phyloP scores from a whole-genome alignment of 805 yeast species.

The Lipomyces japonicus region DNA sequence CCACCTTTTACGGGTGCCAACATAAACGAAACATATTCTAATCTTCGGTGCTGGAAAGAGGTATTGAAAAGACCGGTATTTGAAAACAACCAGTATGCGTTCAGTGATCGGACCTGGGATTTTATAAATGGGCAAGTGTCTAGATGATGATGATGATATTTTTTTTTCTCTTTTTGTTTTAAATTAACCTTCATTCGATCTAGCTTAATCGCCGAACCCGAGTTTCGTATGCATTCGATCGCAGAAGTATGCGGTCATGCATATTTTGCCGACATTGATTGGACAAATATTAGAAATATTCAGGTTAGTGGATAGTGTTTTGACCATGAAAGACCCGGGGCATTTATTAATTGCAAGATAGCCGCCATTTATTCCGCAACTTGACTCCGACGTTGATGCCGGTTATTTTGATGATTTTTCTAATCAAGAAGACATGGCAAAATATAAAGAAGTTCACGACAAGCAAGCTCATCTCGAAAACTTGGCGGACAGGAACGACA shows the following conservation, averaged over 20 bases:
- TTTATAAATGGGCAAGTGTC: constrained; percentile 54
- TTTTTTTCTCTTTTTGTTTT: not conserved
- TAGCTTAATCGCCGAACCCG: constrained; percentile 69
- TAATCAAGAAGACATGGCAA: constrained; percentile 94
- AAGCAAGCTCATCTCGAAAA: constrained; percentile 82
- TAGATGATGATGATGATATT: too few relatives aligned
- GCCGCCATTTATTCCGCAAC: constrained; percentile 96
- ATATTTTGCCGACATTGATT: constrained; percentile 81
- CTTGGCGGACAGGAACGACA: constrained; percentile 60
- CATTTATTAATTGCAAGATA: constrained; percentile 43
- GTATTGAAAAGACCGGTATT: constrained; percentile 75
- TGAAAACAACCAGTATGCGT: constrained; percentile 84
- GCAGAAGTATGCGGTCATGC: constrained; percentile 75
- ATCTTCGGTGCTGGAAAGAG: constrained; percentile 87
- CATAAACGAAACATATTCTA: constrained; percentile 91
- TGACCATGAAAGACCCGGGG: not conserved
- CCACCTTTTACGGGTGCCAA: constrained; percentile 95
- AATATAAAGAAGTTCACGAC: constrained; percentile 94
- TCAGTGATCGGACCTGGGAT: constrained; percentile 96
- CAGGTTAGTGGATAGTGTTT: constrained; percentile 7
- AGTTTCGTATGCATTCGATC: constrained; percentile 68
- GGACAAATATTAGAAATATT: constrained; percentile 59
- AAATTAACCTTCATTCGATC: not conserved
- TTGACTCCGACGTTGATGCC: constrained; percentile 96
- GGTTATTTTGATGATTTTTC: constrained; percentile 98